These are phyloP conservation scores for Syzygium malaccense DNA, from an alignment of 441 rosid genomes.

Conservation along the genomic window DNA sequence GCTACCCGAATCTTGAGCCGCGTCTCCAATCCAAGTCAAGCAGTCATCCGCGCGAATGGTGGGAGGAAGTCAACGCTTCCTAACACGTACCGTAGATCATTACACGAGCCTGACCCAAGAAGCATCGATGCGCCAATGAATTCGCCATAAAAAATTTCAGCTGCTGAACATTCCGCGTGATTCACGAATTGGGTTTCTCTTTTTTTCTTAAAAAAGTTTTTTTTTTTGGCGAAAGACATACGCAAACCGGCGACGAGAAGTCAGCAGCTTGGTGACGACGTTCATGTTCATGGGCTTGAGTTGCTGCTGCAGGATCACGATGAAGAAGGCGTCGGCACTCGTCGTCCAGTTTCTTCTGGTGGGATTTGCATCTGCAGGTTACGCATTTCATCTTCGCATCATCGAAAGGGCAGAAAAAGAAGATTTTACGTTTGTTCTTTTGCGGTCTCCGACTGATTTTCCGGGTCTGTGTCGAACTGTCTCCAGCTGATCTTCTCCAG, in stretches of 20 bases:
- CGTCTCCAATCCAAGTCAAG: neutral
- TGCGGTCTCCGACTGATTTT: neutral
- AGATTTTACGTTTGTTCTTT: neutral
- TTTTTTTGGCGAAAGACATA: neutral
- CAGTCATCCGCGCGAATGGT: neutral
- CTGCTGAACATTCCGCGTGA: neutral
- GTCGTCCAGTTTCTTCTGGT: slow-evolving; percentile 14
- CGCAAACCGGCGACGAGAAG: neutral
- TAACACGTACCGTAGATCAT: neutral
- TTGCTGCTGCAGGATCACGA: neutral
- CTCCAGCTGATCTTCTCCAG: slow-evolving; percentile 31
- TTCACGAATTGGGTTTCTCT: too few species aligned
- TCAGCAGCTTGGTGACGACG: neutral
- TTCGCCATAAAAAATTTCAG: neutral
- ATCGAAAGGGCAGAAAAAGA: neutral
- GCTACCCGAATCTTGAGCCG: neutral
- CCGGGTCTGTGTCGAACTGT: neutral
- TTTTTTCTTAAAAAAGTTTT: neutral
- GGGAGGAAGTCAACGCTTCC: neutral
- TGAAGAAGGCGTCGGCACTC: neutral
- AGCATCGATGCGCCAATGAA: neutral
- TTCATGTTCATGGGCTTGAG: neutral
- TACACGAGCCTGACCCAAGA: neutral
- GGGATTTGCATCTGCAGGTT: slow-evolving; percentile 27
- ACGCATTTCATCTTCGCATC: neutral